A percentile compares a stretch with the other conserved stretches of the same genome.
Evolutionary conservation across 306 rosid genomes (phyloP).

Genomic region (Acacia crassicarpa): DNA sequence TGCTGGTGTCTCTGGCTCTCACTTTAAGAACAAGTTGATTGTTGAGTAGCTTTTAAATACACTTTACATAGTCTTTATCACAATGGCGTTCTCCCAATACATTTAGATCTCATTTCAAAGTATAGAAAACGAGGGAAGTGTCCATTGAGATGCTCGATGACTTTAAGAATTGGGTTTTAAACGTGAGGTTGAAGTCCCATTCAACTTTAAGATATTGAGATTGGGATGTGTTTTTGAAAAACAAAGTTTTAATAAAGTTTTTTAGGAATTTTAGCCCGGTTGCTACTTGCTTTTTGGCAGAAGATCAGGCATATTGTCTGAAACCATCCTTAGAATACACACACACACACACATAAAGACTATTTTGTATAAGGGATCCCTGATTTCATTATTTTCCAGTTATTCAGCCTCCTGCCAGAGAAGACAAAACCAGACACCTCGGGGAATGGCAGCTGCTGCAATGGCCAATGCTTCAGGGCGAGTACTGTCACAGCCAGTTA

Average conservation of each 20-base stretch:
- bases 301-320: not conserved
- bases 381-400: constrained; percentile 13
- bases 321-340: no score
- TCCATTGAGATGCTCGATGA: not conserved
- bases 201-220: not conserved
- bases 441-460: constrained; percentile 56
- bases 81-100: not conserved
- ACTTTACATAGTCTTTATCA: not conserved
- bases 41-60: not conserved
- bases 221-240: not conserved
- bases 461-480: constrained; percentile 46
- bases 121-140: not conserved
- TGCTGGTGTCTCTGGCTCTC: not conserved
- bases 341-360: no score
- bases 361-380: not conserved
- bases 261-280: not conserved
- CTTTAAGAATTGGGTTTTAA: not conserved
- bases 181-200: not conserved
- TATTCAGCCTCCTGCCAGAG: constrained; percentile 14
- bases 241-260: not conserved
- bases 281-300: not conserved
- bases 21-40: not conserved
- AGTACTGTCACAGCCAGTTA: constrained; percentile 80
- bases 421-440: not conserved
- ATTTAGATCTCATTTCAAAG: not conserved